Evolutionary conservation across 768 basidiomycete species (phyloP), one percentile per base, ranked within the genome.

Genomic region (Pleurotus platypus): DNA sequence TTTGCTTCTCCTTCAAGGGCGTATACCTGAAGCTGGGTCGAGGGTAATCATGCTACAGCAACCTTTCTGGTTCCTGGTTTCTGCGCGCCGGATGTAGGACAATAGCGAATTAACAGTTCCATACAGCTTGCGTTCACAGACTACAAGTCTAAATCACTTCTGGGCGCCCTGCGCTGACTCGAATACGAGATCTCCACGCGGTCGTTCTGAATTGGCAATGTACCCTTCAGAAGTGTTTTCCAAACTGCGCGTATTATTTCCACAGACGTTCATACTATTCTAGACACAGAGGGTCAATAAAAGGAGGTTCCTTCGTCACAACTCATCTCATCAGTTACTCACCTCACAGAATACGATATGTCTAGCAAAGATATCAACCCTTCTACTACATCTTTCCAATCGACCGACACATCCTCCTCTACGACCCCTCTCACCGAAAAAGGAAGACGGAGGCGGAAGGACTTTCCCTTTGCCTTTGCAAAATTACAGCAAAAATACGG

Each of bases 301-400:
- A 45, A 45, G 3, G 42, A 45, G 42, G n/a, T 1, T 16, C 15
- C 11, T 45, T 45, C 42, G 15, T 16, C 42, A 43, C 16, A n/a
- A 43, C 42, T 43, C 42, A 9, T 45, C 42, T 45, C 15, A n/a
- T 20, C 42, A 4, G 20, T 43, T 43, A 15, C 42, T n/a, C 42
- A 45, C 0, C 16, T 22, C 4, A 18, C n/a, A 45, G 5, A 45
- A 22, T 12, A 16, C 42, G 2, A n/a, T 16, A 54, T 54, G 51
- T 54, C 51, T 7, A 43, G 51, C 51, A 39, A 54, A 54, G 51
- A 42, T 18, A 30, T 57, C 24, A 55, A 60, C 22, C 46, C 48
- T 24, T 66, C 63, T 40, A 60, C 61, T 9, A 55, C 62, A 8
- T 67, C 70, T 30, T 58, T 70, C 3, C 63, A 68, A 47, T 57